phyloP scores from a whole-genome alignment of 2,329 filamentous ascomycete genomes.

The Cercospora citrullina region DNA sequence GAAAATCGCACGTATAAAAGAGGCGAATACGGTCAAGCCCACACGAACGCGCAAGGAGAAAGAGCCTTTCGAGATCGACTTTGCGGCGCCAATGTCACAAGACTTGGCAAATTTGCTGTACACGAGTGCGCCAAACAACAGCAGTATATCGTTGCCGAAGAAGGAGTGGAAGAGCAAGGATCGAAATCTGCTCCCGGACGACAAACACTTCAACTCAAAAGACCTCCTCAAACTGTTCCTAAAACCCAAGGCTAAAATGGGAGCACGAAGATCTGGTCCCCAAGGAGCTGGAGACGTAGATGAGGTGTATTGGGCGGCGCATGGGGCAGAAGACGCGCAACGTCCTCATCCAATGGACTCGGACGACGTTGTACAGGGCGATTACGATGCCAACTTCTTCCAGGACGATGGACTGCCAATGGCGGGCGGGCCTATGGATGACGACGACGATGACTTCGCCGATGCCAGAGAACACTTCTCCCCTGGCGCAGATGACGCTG shows the following conservation, averaged over 20 bases:
- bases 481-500: constrained; percentile 57
- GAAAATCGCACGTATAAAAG: constrained; percentile 92
- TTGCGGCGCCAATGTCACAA: constrained; percentile 70
- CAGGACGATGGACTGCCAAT: constrained; percentile 79
- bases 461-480: constrained; percentile 80
- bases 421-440: constrained; percentile 60
- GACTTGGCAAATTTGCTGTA: constrained; percentile 74
- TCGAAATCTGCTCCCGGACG: constrained; percentile 88
- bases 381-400: constrained; percentile 98
- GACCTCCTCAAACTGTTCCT: constrained; percentile 87
- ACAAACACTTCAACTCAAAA: constrained; percentile 96
- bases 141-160: constrained; percentile 81
- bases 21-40: constrained; percentile 56
- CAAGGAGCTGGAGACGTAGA: constrained; percentile 72
- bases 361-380: constrained; percentile 65
- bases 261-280: constrained; percentile 58
- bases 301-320: constrained; percentile 89
- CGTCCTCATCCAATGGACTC: constrained; percentile 35
- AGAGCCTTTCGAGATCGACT: constrained; percentile 93
- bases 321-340: constrained; percentile 46
- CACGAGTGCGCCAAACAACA: constrained; percentile 76
- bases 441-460: constrained; percentile 73
- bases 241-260: constrained; percentile 86
- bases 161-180: constrained; percentile 95
- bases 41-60: constrained; percentile 92